Evolutionary conservation across 1,284 basidiomycete genomes (phyloP), one percentile per base, ranked within the genome.

Genomic region (Apiotrichum laibachii): DNA sequence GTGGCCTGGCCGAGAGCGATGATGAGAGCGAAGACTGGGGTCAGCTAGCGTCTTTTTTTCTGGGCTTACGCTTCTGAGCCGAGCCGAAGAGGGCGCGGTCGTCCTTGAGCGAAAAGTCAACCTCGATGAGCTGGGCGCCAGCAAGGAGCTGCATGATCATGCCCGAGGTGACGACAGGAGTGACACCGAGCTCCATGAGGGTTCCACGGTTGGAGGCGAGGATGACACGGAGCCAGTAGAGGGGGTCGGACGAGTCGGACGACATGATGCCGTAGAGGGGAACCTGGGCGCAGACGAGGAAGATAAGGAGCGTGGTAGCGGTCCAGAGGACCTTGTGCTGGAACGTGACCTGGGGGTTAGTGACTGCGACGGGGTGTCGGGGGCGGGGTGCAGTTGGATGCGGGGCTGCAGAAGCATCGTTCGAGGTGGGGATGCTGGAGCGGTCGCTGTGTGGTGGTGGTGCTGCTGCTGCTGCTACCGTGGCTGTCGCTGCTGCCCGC

Each of bases 101-200:
- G 79, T 99, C 95, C 84, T 98, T 96, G 74, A 99, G 81, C 65
- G 86, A 87, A 77, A 97, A 98, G 81, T 99, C 95, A 69, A 99
- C 91, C 65, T 99, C 95, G 74, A 99, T 90, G 71, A 99, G 83
- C 80, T 94, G 97, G 53, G 96, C 95, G 61, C 95, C 95, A 19
- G 95, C 94, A 64, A 99, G 85, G 52, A 99, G 87, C 80, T 99
- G 95, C 91, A 99, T 98, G 81, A 98, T 98, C 95, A 98, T 99
- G 71, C 95, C 95, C 46, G 88, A 90, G 15, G 95, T 99, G 73
- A 99, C 87, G 77, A 98, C 96, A 58, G 96, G 95, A 49, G 88
- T 94, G 72, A 98, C 98, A 70, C 96, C 95, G 61, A 99, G 86
- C 81, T 99, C 95, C 95, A 98, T 99, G 63, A 99, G 87, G 1